Evolutionary conservation across 1,139 yeast genomes (phyloP), one percentile per base, ranked within the genome.

Genomic region (Diutina catenulata): DNA sequence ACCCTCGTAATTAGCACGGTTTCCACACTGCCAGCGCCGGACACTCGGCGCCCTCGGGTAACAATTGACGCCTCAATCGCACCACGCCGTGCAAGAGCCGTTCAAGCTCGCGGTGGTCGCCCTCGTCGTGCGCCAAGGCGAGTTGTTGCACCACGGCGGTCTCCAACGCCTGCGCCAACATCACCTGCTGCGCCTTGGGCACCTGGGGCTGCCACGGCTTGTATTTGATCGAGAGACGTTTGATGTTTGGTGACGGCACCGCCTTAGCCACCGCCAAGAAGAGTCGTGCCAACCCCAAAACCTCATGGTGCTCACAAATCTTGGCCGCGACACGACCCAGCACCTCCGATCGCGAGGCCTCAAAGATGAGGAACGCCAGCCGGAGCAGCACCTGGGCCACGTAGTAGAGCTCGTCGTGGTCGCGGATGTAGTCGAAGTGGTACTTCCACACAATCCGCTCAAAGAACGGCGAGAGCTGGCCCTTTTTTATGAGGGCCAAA

Each of bases 401-500:
- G 37, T 50, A 57, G 39, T 53, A 44, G 6, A 43, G 25, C 42
- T 60, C 65, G 25, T 53, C 51, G 31, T 48, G 45, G 28, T 48
- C 47, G 18, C 40, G 41, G n/a, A 56, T 47, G 42, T 62, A 63
- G 28, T 64, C 65, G 40, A 64, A 62, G 42, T 59, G 55, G 43
- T 62, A 64, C 42, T 58, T 61, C 71, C 71, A 66, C 11, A 64
- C 54, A 3, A 63, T 58, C 21, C 71, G 45, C 45, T 66, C 71
- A 45, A 64, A 64, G 39, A 62, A 64, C 5, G 67, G 61, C 4
- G 60, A 41, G 11, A 66, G 45, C 28, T 46, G 40, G 3, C 50
- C 48, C 2, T 40, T 9, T 37, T 52, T 42, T 5, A 66, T 59
- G 28, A 52, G 42, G 0, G 64, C 61, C n/a, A 51, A 45, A 39